Base-by-base conservation (phyloP, 139 green algal species). In the Chlorella sorokiniana region DNA sequence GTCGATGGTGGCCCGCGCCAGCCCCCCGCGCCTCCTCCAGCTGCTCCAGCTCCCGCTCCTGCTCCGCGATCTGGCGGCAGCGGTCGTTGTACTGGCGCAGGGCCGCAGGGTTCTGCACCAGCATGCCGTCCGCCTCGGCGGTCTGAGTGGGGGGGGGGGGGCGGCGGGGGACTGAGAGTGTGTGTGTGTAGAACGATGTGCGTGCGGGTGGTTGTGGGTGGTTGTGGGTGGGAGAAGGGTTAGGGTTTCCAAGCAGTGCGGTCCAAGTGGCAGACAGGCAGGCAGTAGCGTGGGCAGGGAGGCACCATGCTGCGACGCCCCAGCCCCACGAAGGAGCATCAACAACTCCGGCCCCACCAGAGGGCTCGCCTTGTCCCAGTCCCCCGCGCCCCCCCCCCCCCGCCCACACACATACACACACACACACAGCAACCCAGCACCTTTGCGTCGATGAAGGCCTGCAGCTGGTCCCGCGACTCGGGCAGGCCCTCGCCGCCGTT, bases 41-140 rank as follows among this genome's bases (percentile, higher is more conserved):
- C 59, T 29, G 23, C 35, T 22, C 77, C 77, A 88, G 42, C 51
- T 81, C 41, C 7, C 59, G 37, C 61, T 69, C 73, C 73, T 79
- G 54, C 23, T 68, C 73, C 9, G 23, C 38, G 20, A 79, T 68
- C 54, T 41, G 35, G 33, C 11, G 25, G 40, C 75, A 59, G 61
- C 78, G 83, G 41, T 70, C 56, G 27, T 83, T 45, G 86, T 89
- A 94, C 71, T 90, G 77, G 40, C 90, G 31, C 33, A 96, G 70
- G 35, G 95, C 92, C 51, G 90, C 88, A 0, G 89, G 87, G 90
- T 99, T 95, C 65, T 69, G 83, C 64, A 90, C 93, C 10, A 90
- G 56, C 51, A 98, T 91, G n/a, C 52, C 73, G 10, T 93, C 88
- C 9, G 86, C 84, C 76, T 93, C 88, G 41, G 64, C 77, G 6